These are phyloP conservation scores for Claviceps sp. DNA, from an alignment of 2,329 filamentous ascomycete genomes.

Conservation along the genomic window DNA sequence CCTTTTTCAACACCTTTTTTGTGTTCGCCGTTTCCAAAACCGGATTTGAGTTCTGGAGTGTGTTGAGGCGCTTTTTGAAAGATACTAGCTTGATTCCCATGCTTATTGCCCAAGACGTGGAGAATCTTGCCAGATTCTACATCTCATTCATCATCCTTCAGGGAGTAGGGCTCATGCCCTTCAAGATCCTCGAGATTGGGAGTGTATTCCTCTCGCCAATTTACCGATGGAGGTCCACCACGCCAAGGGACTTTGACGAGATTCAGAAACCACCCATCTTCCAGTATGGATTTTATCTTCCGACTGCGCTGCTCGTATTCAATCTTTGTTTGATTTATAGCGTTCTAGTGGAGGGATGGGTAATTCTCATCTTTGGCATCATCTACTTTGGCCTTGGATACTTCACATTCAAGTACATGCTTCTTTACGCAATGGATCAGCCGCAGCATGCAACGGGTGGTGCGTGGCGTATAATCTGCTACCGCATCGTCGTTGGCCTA, in stretches of 20 bases:
- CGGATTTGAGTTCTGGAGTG: slow-evolving; percentile 59
- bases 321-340: slow-evolving; percentile 95
- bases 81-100: slow-evolving; percentile 69
- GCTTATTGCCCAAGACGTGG: slow-evolving; percentile 62
- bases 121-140: slow-evolving; percentile 70
- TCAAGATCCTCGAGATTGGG: slow-evolving; percentile 82
- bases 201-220: slow-evolving; percentile 75
- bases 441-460: slow-evolving; percentile 85
- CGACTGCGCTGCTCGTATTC: slow-evolving; percentile 82
- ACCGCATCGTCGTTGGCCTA: slow-evolving; percentile 74
- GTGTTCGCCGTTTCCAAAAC: slow-evolving; percentile 84
- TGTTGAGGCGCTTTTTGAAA: slow-evolving; percentile 59
- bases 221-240: slow-evolving; percentile 63
- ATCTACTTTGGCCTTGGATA: slow-evolving; percentile 74
- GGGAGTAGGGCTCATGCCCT: slow-evolving; percentile 83
- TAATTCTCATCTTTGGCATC: slow-evolving; percentile 69
- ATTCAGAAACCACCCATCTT: slow-evolving; percentile 73
- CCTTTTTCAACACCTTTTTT: slow-evolving; percentile 97
- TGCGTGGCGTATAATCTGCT: slow-evolving; percentile 94
- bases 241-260: slow-evolving; percentile 78
- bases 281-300: slow-evolving; percentile 91
- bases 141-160: slow-evolving; percentile 90
- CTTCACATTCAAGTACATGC: slow-evolving; percentile 92
- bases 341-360: slow-evolving; percentile 65
- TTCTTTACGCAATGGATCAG: slow-evolving; percentile 97